Evolutionary conservation across 2,329 filamentous ascomycete species (phyloP).

Genomic region (Ascochyta lentis): DNA sequence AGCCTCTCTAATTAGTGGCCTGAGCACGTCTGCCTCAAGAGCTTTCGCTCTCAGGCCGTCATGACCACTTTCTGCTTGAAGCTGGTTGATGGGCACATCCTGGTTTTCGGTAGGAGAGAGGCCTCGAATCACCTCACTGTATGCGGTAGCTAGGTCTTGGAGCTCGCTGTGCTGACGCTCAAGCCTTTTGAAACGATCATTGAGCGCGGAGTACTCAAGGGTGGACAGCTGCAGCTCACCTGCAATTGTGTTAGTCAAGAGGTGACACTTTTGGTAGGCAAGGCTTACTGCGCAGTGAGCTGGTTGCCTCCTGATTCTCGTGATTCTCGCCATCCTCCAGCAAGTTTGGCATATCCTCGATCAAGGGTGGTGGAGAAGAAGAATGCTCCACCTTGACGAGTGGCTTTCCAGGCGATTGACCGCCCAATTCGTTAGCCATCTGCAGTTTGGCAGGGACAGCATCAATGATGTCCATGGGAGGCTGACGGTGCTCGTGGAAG

Average conservation of each 20-base stretch:
- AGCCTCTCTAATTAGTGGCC: constrained; percentile 21
- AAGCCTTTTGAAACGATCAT: constrained; percentile 20
- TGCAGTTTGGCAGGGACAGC: background rate
- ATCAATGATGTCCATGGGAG: background rate
- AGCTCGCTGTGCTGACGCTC: constrained; percentile 16
- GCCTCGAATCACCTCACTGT: constrained; percentile 21
- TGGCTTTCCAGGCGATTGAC: background rate
- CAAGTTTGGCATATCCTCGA: background rate
- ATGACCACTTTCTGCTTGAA: constrained; percentile 22
- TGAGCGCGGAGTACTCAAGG: constrained; percentile 17
- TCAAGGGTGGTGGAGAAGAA: constrained; percentile 11
- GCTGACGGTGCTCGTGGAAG: background rate
- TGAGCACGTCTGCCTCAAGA: constrained; percentile 22
- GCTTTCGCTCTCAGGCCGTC: constrained; percentile 26
- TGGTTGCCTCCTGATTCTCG: background rate
- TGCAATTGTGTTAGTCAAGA: constrained; percentile 6
- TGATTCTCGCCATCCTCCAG: background rate
- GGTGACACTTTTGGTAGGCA: background rate
- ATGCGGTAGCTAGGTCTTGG: constrained; percentile 16
- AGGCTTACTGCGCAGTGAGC: constrained; percentile 8
- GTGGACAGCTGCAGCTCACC: constrained; percentile 19
- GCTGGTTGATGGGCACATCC: constrained; percentile 17
- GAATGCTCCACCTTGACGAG: background rate
- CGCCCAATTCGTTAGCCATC: background rate
- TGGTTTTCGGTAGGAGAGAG: constrained; percentile 1